These are phyloP conservation scores for Lactarius akahatsu DNA, from an alignment of 768 basidiomycete species.

Conservation along the genomic window DNA sequence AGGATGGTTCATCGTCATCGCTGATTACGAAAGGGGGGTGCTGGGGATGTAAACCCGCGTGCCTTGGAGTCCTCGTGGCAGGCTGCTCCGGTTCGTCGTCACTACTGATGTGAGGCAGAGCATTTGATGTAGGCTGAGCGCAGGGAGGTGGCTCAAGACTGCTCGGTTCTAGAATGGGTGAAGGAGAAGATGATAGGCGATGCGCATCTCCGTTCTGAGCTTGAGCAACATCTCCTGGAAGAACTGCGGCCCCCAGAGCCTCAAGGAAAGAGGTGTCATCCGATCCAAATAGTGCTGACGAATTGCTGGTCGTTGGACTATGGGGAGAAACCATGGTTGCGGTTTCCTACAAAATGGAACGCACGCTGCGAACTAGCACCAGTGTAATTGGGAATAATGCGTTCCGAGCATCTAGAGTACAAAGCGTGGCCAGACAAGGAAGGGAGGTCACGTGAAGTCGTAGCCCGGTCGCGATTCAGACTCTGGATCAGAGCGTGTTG, in stretches of 20 bases:
- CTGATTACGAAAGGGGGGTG: constrained; percentile 4
- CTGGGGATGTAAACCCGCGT: background rate
- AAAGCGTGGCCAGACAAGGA: background rate
- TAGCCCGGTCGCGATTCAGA: no score
- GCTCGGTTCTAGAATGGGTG: constrained; percentile 16
- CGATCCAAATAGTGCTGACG: constrained; percentile 56
- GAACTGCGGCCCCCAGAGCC: constrained; percentile 44
- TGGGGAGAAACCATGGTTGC: constrained; percentile 22
- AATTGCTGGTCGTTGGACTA: constrained; percentile 33
- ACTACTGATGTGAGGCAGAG: constrained; percentile 37
- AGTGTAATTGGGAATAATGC: background rate
- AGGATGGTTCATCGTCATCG: constrained; percentile 9
- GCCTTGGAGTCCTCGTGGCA: background rate
- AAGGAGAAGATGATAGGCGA: constrained; percentile 17
- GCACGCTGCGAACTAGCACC: background rate
- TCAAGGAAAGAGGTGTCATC: constrained; percentile 55
- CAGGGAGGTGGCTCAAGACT: constrained; percentile 40
- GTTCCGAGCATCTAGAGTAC: background rate
- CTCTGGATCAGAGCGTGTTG: background rate
- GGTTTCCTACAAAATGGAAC: background rate
- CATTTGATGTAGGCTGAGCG: constrained; percentile 44
- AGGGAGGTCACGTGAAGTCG: background rate
- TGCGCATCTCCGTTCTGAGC: constrained; percentile 12
- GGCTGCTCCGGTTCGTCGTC: constrained; percentile 35
- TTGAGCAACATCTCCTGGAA: constrained; percentile 48